These are phyloP conservation scores for Trypanosoma lewisi DNA, from an alignment of 208 protist genomes.

Conservation along the genomic window DNA sequence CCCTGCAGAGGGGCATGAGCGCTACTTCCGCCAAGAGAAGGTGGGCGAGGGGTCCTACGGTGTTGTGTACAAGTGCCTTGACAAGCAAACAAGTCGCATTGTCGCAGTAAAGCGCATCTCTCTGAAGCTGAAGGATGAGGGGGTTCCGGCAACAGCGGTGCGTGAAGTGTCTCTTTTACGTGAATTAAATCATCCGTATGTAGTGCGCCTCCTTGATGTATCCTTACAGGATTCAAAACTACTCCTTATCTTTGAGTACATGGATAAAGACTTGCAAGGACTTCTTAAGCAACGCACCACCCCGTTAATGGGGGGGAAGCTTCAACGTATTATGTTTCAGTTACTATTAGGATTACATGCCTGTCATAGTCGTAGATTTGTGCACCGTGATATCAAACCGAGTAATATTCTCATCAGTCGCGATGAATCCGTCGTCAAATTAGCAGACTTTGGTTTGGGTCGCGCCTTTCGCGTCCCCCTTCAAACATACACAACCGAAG, in stretches of 20 bases:
- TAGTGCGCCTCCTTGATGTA: constrained; percentile 94
- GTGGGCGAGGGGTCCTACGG: constrained; percentile 98
- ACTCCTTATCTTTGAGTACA: constrained; percentile 97
- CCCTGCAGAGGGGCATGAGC: constrained; percentile 18
- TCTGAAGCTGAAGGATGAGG: constrained; percentile 77
- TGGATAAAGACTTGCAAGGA: constrained; percentile 96
- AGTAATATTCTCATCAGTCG: constrained; percentile 85
- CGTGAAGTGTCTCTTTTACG: constrained; percentile 92
- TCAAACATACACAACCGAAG: constrained; percentile 87
- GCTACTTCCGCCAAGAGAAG: constrained; percentile 91
- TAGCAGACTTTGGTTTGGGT: constrained; percentile 91
- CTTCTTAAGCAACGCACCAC: constrained; percentile 82
- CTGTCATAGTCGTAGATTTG: constrained; percentile 83
- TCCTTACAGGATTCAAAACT: constrained; percentile 92
- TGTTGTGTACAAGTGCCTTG: constrained; percentile 94
- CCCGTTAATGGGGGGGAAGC: constrained; percentile 49
- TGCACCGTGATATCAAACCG: constrained; percentile 92
- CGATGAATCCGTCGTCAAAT: constrained; percentile 75
- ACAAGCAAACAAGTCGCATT: constrained; percentile 54
- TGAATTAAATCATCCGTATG: constrained; percentile 89
- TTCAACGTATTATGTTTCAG: constrained; percentile 80
- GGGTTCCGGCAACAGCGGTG: constrained; percentile 89
- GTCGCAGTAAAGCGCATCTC: constrained; percentile 87
- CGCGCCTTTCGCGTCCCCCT: constrained; percentile 79
- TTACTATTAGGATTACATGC: constrained; percentile 76